A percentile compares a stretch with the other conserved stretches of the same genome.
Conservation (phyloP, 345 rosid species). For the Kandelia obovata region DNA sequence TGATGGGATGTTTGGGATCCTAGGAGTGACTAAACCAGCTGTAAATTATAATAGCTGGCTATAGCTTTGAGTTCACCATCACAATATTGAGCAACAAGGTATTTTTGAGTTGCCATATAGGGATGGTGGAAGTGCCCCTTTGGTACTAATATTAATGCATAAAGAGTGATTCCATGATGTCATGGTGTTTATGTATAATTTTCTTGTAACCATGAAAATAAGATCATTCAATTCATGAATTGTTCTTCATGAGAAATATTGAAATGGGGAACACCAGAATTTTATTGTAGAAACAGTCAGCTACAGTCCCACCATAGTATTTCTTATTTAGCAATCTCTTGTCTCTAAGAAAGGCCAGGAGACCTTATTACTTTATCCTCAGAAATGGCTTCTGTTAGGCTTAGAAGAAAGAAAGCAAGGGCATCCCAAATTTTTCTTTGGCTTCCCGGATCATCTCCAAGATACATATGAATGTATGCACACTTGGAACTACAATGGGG, state of each 20-base stretch:
- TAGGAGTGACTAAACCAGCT: slow-evolving; percentile 12
- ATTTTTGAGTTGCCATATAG: slow-evolving; percentile 40
- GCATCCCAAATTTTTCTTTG: slow-evolving; percentile 43
- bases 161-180: slow-evolving; percentile 7
- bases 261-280: slow-evolving; percentile 7
- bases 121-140: slow-evolving; percentile 26
- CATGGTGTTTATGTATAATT: slow-evolving; percentile 3
- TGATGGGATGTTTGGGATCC: slow-evolving; percentile 3
- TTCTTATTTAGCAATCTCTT: slow-evolving; percentile 16
- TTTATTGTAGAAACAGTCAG: slow-evolving; percentile 13
- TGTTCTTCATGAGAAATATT: neutral
- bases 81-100: slow-evolving; percentile 30
- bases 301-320: slow-evolving; percentile 9
- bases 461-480: slow-evolving; percentile 40
- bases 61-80: slow-evolving; percentile 22
- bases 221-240: neutral
- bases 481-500: neutral
- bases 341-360: neutral
- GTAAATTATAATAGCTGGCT: slow-evolving; percentile 17
- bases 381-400: neutral
- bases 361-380: slow-evolving; percentile 20
- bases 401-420: slow-evolving; percentile 44
- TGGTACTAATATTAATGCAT: slow-evolving; percentile 6
- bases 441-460: slow-evolving; percentile 48
- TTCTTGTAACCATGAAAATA: slow-evolving; percentile 4